A percentile compares a stretch with the other conserved stretches of the same genome.
These are phyloP conservation scores for Immersiella caudata DNA, from an alignment of 495 filamentous ascomycete genomes.

Conservation along the genomic window DNA sequence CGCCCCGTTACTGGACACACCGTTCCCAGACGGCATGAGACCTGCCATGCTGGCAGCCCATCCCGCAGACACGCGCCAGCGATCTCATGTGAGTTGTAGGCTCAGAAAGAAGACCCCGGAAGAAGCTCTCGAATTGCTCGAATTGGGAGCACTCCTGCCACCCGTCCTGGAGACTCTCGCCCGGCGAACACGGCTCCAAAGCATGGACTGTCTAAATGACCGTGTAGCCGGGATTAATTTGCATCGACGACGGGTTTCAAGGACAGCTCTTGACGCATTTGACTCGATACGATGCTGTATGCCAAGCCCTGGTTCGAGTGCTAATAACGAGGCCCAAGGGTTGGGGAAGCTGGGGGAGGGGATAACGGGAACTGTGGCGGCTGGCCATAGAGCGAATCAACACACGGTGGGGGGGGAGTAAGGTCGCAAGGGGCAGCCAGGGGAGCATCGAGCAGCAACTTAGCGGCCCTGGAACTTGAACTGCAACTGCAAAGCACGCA, in stretches of 20 bases:
- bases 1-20: slow-evolving; percentile 1
- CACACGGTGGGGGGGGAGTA: neutral
- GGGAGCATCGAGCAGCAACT: neutral
- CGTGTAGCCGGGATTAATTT: slow-evolving; percentile 29
- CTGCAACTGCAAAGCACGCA: neutral
- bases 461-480: neutral
- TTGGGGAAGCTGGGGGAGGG: neutral
- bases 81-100: slow-evolving; percentile 26
- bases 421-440: neutral
- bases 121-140: slow-evolving; percentile 9
- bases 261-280: slow-evolving; percentile 16
- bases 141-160: neutral
- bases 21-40: slow-evolving; percentile 13
- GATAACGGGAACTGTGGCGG: neutral
- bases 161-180: neutral
- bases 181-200: slow-evolving; percentile 14
- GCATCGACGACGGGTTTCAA: slow-evolving; percentile 26
- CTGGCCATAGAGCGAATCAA: slow-evolving; percentile 9
- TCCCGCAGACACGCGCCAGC: slow-evolving; percentile 27
- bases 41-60: slow-evolving; percentile 32
- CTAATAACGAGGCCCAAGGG: slow-evolving; percentile 21
- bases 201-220: slow-evolving; percentile 26
- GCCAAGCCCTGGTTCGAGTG: neutral
- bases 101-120: slow-evolving; percentile 14
- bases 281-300: slow-evolving; percentile 19